Evolutionary conservation across 257 asterid species (phyloP), one percentile per base, ranked within the genome.

Genomic region (Scutellaria minor): DNA sequence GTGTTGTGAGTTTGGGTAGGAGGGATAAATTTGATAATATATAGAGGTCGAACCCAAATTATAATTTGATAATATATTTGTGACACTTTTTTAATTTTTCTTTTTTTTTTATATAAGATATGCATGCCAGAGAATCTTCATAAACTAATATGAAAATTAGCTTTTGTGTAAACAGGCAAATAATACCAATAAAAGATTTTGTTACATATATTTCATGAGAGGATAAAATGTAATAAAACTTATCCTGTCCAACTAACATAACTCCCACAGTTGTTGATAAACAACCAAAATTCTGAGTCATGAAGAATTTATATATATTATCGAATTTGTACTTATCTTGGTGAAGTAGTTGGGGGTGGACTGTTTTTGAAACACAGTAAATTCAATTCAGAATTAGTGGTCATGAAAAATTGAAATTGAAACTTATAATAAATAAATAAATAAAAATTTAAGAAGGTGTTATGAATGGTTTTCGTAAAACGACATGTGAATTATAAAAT

Each of bases 211-310:
- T 3, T 22, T 45, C 9, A 6, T 6, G 50, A 14, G 40, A 64
- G 11, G 22, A 46, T 10, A 66, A 50, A 35, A 50, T 2, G 6
- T 45, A 31, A 54, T 65, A 14, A 54, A 15, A 31, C 9, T 72
- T 52, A 55, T 70, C 15, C 51, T 42, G 12, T 57, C 74, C 40
- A 56, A 66, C 79, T 66, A 75, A 66, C 69, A 41, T 37, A 66
- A 57, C 70, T 67, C 22, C 79, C 79, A 65, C 52, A 50, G 6
- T 72, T 72, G 60, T 14, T 27, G 11, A 70, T 13, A 14, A 74
- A 24, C 27, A 15, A 40, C 41, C 42, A 42, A 22, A 55, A 65
- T 52, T 53, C 58, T 22, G 42, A 2, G 57, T 42, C 9, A 35
- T 24, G 14, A 14, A 27, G 24, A 31, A 51, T 7, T 31, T 50